These are phyloP conservation scores for Massarina eburnea DNA, from an alignment of 2,329 filamentous ascomycete species.

Conservation along the genomic window DNA sequence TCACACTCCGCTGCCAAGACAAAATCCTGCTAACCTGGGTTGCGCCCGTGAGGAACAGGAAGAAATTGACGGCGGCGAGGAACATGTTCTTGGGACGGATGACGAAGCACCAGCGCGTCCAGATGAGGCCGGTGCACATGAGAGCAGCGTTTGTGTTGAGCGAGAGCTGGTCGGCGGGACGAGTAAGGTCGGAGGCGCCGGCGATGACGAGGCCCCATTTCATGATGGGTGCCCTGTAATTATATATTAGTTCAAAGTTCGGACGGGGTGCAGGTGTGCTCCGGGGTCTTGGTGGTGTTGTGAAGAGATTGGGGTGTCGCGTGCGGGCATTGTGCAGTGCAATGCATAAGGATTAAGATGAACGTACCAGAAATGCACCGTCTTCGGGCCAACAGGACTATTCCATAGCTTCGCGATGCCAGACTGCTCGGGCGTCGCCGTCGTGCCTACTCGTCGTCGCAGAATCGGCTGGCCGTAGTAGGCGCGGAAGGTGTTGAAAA, in stretches of 20 bases:
- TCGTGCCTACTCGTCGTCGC: conserved; percentile 71
- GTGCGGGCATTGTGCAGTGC: not conserved
- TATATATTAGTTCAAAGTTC: not conserved
- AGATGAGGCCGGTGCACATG: conserved; percentile 89
- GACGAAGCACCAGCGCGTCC: conserved; percentile 98
- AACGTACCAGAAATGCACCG: conserved; percentile 93
- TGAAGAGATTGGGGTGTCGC: not conserved
- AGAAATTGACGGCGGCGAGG: conserved; percentile 96
- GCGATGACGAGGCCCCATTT: conserved; percentile 91
- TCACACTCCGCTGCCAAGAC: conserved; percentile 63
- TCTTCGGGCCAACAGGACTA: conserved; percentile 60
- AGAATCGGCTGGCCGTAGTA: conserved; percentile 55
- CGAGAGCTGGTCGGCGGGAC: conserved; percentile 89
- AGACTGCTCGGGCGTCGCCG: conserved; percentile 53
- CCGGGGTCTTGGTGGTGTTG: too few species aligned
- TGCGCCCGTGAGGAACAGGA: conserved; percentile 85
- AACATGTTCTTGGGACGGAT: conserved; percentile 93
- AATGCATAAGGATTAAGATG: not conserved
- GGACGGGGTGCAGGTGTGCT: not conserved
- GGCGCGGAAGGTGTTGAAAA: conserved; percentile 56
- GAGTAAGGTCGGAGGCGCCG: conserved; percentile 86
- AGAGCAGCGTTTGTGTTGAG: conserved; percentile 89
- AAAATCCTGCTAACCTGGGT: conserved; percentile 80
- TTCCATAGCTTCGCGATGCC: conserved; percentile 70
- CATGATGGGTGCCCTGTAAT: conserved; percentile 84